Base-by-base conservation (phyloP, 306 rosid species). In the Vigna trinervia region DNA sequence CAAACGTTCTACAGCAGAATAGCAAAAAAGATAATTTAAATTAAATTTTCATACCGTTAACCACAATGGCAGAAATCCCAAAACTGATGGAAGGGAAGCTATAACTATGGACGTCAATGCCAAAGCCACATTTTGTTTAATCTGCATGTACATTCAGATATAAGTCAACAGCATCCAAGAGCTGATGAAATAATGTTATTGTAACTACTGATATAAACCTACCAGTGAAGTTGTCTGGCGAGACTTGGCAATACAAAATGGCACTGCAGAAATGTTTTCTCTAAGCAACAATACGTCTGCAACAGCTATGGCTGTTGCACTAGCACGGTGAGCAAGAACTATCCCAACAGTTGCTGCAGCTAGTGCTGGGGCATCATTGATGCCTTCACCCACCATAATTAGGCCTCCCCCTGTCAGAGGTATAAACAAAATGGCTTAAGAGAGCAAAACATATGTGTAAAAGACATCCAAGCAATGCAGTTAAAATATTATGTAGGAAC, bases 311-410 rank as follows among this genome's bases (percentile, higher is more conserved):
- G 99, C 99, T 69, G 99, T 95, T 57, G 99, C 99, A 77, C 99
- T 95, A 36, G 97, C 97, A 62, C 97, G 99, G 19, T 84, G 92
- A 64, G 97, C 99, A 73, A 95, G 99, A 53, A 95, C 99, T 65
- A 95, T 95, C 71, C 97, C 99, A 19, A 92, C 90, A 26, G 99
- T 92, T 67, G 99, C 99, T 15, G 97, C 97, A 39, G 99, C 99
- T 70, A 95, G 97, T 75, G 97, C 99, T 17, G 99, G 99, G 73
- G 97, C 97, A 78, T 95, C 99, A 71, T 92, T 95, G 68, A 95
- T 95, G 30, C 99, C 97, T 85, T 95, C 99, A 28, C 99, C 97
- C 48, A 95, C 99, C 97, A 95, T 95, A 75, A 95, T 89, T 71
- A 95, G 84, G 79, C 97, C 99, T 75, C 97, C 96, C 32, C 99